phyloP scores from a whole-genome alignment of 2,329 filamentous ascomycete genomes.

The Leptosphaerulina australis region DNA sequence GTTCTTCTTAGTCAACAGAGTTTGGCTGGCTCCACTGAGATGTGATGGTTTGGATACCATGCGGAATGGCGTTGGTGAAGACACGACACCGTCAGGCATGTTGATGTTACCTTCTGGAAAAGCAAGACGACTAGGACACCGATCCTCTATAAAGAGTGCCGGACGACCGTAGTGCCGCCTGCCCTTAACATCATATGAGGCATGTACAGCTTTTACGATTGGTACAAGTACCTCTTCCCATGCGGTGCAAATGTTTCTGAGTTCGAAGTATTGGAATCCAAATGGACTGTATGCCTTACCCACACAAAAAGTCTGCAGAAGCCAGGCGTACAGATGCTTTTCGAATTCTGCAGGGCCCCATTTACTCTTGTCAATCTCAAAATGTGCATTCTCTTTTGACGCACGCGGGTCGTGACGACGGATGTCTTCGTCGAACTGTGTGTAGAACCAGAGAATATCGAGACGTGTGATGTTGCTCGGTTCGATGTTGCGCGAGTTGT shows the following conservation, averaged over 20 bases:
- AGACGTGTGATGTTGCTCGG: conserved; percentile 26
- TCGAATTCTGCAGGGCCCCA: conserved; percentile 40
- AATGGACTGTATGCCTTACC: conserved; percentile 38
- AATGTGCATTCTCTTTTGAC: conserved; percentile 23
- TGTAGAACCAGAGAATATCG: conserved; percentile 44
- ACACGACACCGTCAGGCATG: conserved; percentile 13
- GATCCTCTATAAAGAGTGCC: conserved; percentile 39
- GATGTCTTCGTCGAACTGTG: conserved; percentile 36
- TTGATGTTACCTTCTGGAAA: conserved; percentile 40
- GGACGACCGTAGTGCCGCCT: conserved; percentile 40
- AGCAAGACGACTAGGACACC: conserved; percentile 36
- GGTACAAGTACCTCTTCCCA: conserved; percentile 42
- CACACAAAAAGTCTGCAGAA: conserved; percentile 42
- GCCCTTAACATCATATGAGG: conserved; percentile 36
- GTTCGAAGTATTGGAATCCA: conserved; percentile 38
- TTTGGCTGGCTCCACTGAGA: not conserved
- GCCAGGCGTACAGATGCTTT: conserved; percentile 42
- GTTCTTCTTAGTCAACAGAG: conserved; percentile 26
- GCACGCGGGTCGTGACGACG: conserved; percentile 36
- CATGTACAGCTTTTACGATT: conserved; percentile 38
- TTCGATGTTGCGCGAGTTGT: conserved; percentile 18
- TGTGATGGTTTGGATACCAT: conserved; percentile 25
- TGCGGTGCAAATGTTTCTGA: conserved; percentile 33
- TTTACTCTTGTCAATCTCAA: conserved; percentile 33
- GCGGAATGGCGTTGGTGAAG: conserved; percentile 33